phyloP scores from a whole-genome alignment of 208 protist species.

The Trypanosoma melophagium region DNA sequence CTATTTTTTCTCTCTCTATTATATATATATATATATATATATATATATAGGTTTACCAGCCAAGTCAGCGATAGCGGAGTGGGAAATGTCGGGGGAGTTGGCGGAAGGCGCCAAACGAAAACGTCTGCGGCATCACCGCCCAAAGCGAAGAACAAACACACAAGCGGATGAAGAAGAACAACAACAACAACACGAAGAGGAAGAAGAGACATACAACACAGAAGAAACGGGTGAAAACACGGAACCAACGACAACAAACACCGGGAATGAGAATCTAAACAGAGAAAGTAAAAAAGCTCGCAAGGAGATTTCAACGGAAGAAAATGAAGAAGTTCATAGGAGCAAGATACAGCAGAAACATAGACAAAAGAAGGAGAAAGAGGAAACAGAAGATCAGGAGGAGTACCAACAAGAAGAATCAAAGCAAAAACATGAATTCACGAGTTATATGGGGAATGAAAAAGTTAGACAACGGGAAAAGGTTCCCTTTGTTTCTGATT shows the following conservation, averaged over 20 bases:
- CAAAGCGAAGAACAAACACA: conserved; percentile 39
- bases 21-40: conserved; percentile 10
- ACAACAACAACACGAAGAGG: conserved; percentile 1
- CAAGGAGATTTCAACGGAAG: not conserved
- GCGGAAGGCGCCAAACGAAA: conserved; percentile 23
- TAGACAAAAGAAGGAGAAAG: not conserved
- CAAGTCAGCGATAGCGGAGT: not conserved
- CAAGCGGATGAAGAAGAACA: conserved; percentile 5
- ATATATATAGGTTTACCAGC: not conserved
- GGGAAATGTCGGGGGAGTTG: conserved; percentile 1
- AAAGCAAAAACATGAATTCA: not conserved
- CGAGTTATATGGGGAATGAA: not conserved
- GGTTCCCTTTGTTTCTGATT: conserved; percentile 66
- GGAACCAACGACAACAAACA: not conserved
- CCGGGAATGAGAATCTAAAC: not conserved
- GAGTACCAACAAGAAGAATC: not conserved
- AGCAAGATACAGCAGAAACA: not conserved
- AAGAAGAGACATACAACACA: not conserved
- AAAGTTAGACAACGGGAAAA: conserved; percentile 24
- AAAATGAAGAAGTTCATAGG: conserved; percentile 24
- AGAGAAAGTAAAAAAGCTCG: conserved; percentile 5
- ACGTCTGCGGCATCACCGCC: conserved; percentile 60
- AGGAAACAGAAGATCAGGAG: not conserved
- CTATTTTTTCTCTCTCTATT: not conserved
- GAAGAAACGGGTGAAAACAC: not conserved